phyloP scores from a whole-genome alignment of 106 monocot genomes.

The Platanthera zijinensis region DNA sequence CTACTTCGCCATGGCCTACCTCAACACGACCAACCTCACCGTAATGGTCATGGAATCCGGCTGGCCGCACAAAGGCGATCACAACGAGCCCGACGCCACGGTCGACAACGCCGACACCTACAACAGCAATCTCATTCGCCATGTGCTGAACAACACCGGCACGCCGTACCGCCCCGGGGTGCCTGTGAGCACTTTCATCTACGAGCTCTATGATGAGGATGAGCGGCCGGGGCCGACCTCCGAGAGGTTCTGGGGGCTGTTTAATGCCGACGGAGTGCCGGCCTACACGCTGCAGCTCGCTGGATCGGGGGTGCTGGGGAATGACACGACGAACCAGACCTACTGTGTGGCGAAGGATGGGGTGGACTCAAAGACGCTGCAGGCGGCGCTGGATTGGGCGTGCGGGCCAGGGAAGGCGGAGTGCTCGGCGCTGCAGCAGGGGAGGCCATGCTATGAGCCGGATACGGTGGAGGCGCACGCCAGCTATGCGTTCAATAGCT shows the following conservation, averaged over 20 bases:
- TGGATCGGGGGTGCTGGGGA: conserved; percentile 70
- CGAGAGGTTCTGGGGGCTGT: conserved; percentile 87
- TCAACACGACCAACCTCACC: conserved; percentile 79
- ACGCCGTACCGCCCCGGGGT: conserved; percentile 89
- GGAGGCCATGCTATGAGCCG: conserved; percentile 72
- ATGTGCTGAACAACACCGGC: conserved; percentile 78
- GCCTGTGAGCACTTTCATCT: conserved; percentile 69
- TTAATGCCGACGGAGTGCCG: conserved; percentile 58
- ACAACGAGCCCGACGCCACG: conserved; percentile 78
- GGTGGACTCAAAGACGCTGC: conserved; percentile 80
- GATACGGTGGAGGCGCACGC: conserved; percentile 72
- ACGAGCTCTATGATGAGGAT: conserved; percentile 95
- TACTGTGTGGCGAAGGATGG: conserved; percentile 74
- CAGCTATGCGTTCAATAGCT: conserved; percentile 77
- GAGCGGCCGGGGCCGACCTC: conserved; percentile 61
- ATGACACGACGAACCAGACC: conserved; percentile 81
- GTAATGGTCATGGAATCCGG: conserved; percentile 81
- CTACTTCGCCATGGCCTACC: conserved; percentile 90
- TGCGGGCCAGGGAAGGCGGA: conserved; percentile 95
- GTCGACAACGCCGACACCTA: conserved; percentile 83
- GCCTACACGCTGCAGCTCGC: conserved; percentile 63
- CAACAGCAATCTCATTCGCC: conserved; percentile 88
- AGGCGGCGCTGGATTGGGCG: conserved; percentile 95
- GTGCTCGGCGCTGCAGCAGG: conserved; percentile 73
- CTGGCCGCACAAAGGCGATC: conserved; percentile 90